Conservation (phyloP, 1,284 basidiomycete genomes). For the Butyriboletus appendiculatus region DNA sequence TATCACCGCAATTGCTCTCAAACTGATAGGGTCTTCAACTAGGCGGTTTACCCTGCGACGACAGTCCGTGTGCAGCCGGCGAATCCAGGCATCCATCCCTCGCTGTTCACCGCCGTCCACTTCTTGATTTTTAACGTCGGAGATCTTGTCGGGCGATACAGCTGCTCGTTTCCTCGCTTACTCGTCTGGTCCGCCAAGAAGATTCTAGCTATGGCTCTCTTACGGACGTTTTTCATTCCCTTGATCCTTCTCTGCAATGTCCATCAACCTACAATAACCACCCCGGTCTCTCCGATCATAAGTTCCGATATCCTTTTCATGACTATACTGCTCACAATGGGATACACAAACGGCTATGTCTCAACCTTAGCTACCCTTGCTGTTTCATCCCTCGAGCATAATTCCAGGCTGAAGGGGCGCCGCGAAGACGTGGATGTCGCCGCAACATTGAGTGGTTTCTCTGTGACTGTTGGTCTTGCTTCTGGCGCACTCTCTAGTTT, state of each 20-base stretch:
- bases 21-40: slow-evolving; percentile 5
- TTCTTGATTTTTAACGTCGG: slow-evolving; percentile 77
- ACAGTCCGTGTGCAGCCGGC: slow-evolving; percentile 74
- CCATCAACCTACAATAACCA: slow-evolving; percentile 39
- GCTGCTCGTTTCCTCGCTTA: slow-evolving; percentile 67
- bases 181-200: slow-evolving; percentile 66
- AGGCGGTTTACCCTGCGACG: slow-evolving; percentile 87
- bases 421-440: slow-evolving; percentile 81
- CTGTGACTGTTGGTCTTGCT: slow-evolving; percentile 73
- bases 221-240: slow-evolving; percentile 79
- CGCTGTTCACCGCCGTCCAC: slow-evolving; percentile 70
- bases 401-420: slow-evolving; percentile 60
- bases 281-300: slow-evolving; percentile 49
- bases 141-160: slow-evolving; percentile 76
- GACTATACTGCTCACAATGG: slow-evolving; percentile 70
- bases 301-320: slow-evolving; percentile 77
- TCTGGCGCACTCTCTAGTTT: slow-evolving; percentile 80
- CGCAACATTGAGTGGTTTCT: slow-evolving; percentile 79
- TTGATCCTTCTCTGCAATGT: slow-evolving; percentile 86
- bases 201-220: slow-evolving; percentile 63
- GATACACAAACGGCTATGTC: slow-evolving; percentile 77
- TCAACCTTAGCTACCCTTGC: slow-evolving; percentile 72
- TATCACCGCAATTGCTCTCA: not conserved
- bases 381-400: slow-evolving; percentile 71
- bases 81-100: slow-evolving; percentile 55